Conservation (phyloP, 345 rosid genomes). For the Carallia pectinifolia region DNA sequence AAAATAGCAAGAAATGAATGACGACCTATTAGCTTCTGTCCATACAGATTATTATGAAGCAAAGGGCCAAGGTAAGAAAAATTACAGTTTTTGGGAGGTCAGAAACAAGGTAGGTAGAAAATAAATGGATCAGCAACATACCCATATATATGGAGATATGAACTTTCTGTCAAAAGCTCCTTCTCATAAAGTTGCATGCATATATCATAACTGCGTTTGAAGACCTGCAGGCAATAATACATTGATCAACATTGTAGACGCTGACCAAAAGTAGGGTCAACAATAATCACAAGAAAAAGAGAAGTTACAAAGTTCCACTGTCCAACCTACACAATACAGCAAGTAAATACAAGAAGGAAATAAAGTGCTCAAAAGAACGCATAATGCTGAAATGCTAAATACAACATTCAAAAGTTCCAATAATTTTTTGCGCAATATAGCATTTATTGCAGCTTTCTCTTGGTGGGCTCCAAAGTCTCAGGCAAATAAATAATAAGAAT, state of each 20-base stretch:
- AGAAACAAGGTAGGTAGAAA: background rate
- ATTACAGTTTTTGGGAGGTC: conserved; percentile 7
- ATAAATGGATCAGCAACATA: conserved; percentile 24
- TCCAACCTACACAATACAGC: background rate
- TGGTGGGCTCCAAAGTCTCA: no score
- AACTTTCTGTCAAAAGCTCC: conserved; percentile 70
- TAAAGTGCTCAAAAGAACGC: background rate
- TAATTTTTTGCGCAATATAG: background rate
- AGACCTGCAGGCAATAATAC: conserved; percentile 53
- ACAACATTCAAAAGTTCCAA: background rate
- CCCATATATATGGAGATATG: conserved; percentile 80
- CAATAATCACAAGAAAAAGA: background rate
- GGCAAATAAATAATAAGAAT: no score
- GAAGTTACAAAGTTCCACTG: background rate
- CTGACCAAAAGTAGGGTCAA: background rate
- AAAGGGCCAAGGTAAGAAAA: background rate
- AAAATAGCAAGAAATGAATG: conserved; percentile 17
- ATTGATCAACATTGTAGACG: conserved; percentile 1
- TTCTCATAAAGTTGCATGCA: conserved; percentile 83
- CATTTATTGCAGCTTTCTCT: no score
- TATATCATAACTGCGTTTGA: conserved; percentile 73
- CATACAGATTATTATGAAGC: background rate
- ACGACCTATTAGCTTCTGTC: conserved; percentile 17
- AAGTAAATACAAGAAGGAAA: no score
- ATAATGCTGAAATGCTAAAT: background rate